Base-by-base conservation (phyloP, 2,329 filamentous ascomycete species). In the Colletotrichum navitas region DNA sequence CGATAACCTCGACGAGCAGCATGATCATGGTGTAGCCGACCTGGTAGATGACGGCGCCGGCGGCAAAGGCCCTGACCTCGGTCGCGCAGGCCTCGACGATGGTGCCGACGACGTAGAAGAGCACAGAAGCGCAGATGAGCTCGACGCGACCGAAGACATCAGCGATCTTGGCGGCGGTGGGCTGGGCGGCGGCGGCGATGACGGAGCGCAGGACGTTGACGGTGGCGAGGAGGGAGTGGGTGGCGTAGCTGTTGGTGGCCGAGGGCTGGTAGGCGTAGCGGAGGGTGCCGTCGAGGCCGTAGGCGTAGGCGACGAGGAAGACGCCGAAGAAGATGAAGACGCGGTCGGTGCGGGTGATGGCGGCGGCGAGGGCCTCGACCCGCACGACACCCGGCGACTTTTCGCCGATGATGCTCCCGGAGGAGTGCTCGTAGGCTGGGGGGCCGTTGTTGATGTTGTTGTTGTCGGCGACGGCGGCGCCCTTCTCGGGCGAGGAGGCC, bases 141-240 rank as follows among this genome's bases (percentile, higher is more conserved):
- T 92, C 90, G 21, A 88, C 82, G 76, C 90, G 86, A 41, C 90
- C 90, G 75, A 91, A 91, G 8, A 91, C 88, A 76, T 89, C 89
- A 41, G 89, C 87, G 74, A 91, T 86, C 76, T 89, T 90, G 36
- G 86, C 88, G 0, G 87, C 84, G 1, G 89, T 86, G 69, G 82
- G 88, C 83, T 88, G 80, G 21, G 87, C 86, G 5, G 87, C 89
- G 54, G 88, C 88, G 14, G 87, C 88, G 73, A 91, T 88, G 59
- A 91, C 88, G 24, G 84, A 81, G 10, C 88, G 84, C 10, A 91
- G 78, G 34, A 90, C 87, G 76, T 86, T 88, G 75, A 91, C 82
- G 5, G 89, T 88, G 1, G 89, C 83, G 5, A 89, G 80, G 29
- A 90, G 81, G 34, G 88, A 89, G 77, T 92, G 89, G 7, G 80